Conservation (phyloP, 106 monocot genomes). For the Posidonia australis region DNA sequence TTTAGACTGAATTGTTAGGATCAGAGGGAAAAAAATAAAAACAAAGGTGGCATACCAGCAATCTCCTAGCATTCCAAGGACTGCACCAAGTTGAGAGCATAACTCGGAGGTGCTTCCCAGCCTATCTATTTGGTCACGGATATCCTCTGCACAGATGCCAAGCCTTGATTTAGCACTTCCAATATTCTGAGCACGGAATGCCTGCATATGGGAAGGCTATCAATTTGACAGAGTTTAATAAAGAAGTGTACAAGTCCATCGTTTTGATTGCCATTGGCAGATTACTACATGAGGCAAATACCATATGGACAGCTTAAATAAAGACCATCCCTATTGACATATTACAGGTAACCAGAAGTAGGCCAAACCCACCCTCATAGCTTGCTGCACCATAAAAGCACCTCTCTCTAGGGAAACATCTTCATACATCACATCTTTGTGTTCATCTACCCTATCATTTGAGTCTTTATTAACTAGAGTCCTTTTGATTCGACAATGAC, state of each 20-base stretch:
- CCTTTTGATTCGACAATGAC: constrained; percentile 90
- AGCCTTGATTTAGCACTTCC: constrained; percentile 93
- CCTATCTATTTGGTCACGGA: constrained; percentile 56
- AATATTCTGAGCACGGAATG: constrained; percentile 68
- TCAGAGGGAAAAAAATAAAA: constrained; percentile 3
- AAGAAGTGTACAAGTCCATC: not conserved
- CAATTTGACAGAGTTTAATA: not conserved
- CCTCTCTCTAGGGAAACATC: constrained; percentile 95
- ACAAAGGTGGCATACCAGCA: constrained; percentile 55
- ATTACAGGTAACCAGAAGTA: not conserved
- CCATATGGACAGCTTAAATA: not conserved
- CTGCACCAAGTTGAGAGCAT: constrained; percentile 93
- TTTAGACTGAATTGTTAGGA: not conserved
- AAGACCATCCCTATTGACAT: not conserved
- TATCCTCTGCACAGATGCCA: constrained; percentile 69
- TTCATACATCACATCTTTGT: constrained; percentile 76
- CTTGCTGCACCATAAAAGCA: constrained; percentile 95
- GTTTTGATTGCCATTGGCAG: not conserved
- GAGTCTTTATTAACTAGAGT: constrained; percentile 35
- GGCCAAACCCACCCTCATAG: constrained; percentile 69
- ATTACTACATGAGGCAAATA: not conserved
- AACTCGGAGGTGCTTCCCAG: constrained; percentile 46
- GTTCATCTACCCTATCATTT: constrained; percentile 24
- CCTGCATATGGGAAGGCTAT: constrained; percentile 34
- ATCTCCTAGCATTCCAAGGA: constrained; percentile 96